A percentile compares a stretch with the other conserved stretches of the same genome.
These are phyloP conservation scores for Linderniella brevidens DNA, from an alignment of 257 asterid species.

Conservation along the genomic window DNA sequence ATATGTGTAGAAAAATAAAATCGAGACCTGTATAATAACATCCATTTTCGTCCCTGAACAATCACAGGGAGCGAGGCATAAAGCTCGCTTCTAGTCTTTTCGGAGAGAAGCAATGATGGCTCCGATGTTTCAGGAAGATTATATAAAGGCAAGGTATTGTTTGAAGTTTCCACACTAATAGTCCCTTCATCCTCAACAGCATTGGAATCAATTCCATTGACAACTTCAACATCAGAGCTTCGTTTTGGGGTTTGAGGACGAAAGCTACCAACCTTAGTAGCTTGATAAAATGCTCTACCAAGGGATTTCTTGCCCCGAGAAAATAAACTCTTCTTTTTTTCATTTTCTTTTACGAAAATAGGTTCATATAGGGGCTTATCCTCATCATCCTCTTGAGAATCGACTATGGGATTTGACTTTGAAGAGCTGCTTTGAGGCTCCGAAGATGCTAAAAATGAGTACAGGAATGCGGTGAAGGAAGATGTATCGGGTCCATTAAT, in stretches of 20 bases:
- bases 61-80: conserved; percentile 57
- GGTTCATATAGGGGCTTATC: conserved; percentile 29
- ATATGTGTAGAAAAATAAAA: conserved; percentile 3
- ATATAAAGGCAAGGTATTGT: conserved; percentile 14
- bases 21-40: conserved; percentile 64
- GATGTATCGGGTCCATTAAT: conserved; percentile 91
- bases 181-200: conserved; percentile 26
- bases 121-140: conserved; percentile 72
- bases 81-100: conserved; percentile 43
- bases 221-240: conserved; percentile 9
- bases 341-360: conserved; percentile 30
- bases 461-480: conserved; percentile 73
- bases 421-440: conserved; percentile 23
- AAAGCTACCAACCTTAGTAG: conserved; percentile 54
- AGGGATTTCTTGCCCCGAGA: conserved; percentile 69
- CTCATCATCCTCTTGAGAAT: conserved; percentile 15
- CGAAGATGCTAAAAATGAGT: conserved; percentile 61
- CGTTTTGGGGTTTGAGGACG: conserved; percentile 35
- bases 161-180: conserved; percentile 27
- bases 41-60: conserved; percentile 82
- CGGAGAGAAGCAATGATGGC: conserved; percentile 76
- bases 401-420: conserved; percentile 13
- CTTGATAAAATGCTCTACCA: conserved; percentile 48
- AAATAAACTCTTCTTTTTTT: conserved; percentile 46
- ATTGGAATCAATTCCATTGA: conserved; percentile 21